A percentile compares a stretch with the other conserved stretches of the same genome.
Conservation (phyloP, 306 rosid genomes). For the Vigna angularis region DNA sequence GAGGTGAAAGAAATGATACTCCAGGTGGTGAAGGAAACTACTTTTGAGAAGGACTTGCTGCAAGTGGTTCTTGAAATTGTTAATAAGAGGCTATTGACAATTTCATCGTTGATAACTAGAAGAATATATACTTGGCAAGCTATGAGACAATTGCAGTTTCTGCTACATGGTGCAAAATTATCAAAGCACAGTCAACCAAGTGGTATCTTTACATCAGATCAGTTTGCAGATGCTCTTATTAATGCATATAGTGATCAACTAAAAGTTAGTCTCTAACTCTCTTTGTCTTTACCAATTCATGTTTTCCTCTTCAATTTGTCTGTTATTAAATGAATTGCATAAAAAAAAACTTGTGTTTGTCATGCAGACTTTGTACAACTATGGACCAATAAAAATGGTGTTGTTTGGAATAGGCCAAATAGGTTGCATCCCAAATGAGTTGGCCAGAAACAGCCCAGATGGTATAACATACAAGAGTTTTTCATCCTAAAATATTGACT, state of each 20-base stretch:
- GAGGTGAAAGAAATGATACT: conserved; percentile 53
- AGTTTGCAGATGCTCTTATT: conserved; percentile 75
- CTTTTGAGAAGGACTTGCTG: conserved; percentile 41
- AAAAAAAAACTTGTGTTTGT: conserved; percentile 14
- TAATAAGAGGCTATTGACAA: conserved; percentile 7
- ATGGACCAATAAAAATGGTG: conserved; percentile 89
- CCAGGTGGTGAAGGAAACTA: conserved; percentile 34
- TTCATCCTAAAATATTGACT: too few species aligned
- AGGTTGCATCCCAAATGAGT: conserved; percentile 84
- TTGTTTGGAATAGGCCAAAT: conserved; percentile 87
- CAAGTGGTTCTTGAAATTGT: conserved; percentile 54
- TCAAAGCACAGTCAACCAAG: conserved; percentile 68
- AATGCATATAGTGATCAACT: conserved; percentile 63
- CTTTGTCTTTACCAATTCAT: background rate
- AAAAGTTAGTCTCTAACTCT: conserved; percentile 50
- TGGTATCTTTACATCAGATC: conserved; percentile 71
- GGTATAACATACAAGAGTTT: conserved; percentile 54
- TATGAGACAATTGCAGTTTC: conserved; percentile 49
- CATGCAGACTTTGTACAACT: conserved; percentile 61
- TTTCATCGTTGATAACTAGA: conserved; percentile 29
- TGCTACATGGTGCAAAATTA: conserved; percentile 63
- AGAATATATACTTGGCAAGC: conserved; percentile 34
- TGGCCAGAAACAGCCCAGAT: conserved; percentile 80
- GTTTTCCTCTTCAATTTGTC: background rate
- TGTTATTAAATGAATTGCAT: background rate